These are phyloP conservation scores for Hemileia vastatrix DNA, from an alignment of 1,284 basidiomycete genomes.

Conservation along the genomic window DNA sequence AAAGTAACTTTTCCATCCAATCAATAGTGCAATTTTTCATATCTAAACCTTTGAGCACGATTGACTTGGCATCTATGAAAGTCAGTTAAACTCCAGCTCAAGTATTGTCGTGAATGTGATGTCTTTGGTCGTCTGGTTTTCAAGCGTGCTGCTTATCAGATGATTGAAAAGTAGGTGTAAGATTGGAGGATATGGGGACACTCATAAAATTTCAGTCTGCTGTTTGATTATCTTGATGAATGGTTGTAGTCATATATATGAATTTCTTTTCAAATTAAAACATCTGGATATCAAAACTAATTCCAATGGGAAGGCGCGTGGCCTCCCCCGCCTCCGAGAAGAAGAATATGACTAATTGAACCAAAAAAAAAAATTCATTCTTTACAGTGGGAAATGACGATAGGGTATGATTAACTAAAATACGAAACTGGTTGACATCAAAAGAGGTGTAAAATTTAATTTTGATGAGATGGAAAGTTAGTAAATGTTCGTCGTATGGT, in stretches of 20 bases:
- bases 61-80: background rate
- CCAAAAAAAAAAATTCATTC: background rate
- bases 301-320: slow-evolving; percentile 19
- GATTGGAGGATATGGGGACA: too few species aligned
- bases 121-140: background rate
- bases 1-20: slow-evolving; percentile 14
- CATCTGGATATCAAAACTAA: slow-evolving; percentile 11
- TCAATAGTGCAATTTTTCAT: slow-evolving; percentile 8
- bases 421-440: slow-evolving; percentile 2
- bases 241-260: too few species aligned
- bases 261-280: slow-evolving; percentile 2
- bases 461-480: too few species aligned
- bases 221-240: too few species aligned
- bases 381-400: too few species aligned
- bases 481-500: too few species aligned
- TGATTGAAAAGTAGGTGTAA: slow-evolving; percentile 15
- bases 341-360: background rate
- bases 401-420: slow-evolving; percentile 9
- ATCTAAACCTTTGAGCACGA: slow-evolving; percentile 2
- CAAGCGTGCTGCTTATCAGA: slow-evolving; percentile 9
- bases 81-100: background rate
- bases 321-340: slow-evolving; percentile 18
- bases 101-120: background rate
- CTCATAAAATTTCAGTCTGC: background rate
- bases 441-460: too few species aligned